These are phyloP conservation scores for Phoma herbarum DNA, from an alignment of 2,329 filamentous ascomycete species.

Conservation along the genomic window DNA sequence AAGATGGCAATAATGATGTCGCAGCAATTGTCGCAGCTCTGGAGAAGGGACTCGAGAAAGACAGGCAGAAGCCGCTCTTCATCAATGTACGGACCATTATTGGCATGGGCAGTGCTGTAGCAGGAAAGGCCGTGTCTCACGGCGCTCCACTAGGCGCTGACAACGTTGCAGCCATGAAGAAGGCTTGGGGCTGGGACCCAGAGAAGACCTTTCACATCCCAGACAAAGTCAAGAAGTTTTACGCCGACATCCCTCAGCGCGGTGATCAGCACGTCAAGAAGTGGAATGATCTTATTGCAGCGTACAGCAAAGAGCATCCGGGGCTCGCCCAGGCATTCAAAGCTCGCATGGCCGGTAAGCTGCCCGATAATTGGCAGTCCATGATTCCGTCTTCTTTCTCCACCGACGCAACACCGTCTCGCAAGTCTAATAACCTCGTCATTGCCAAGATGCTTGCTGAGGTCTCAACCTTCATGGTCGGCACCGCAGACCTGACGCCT, in stretches of 20 bases:
- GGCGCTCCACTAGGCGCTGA: conserved; percentile 64
- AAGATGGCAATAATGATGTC: conserved; percentile 62
- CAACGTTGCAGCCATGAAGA: conserved; percentile 63
- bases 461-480: conserved; percentile 90
- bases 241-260: conserved; percentile 56
- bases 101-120: conserved; percentile 57
- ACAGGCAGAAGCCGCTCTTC: conserved; percentile 61
- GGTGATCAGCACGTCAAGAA: conserved; percentile 59
- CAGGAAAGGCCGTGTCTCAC: conserved; percentile 62
- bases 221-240: conserved; percentile 60
- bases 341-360: conserved; percentile 59
- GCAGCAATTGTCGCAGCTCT: conserved; percentile 58
- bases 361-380: conserved; percentile 59
- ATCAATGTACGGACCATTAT: conserved; percentile 65
- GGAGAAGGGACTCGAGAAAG: conserved; percentile 54
- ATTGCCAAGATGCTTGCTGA: conserved; percentile 72
- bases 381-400: conserved; percentile 62
- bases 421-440: conserved; percentile 61
- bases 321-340: conserved; percentile 60
- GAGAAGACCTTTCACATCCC: conserved; percentile 56
- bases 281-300: conserved; percentile 58
- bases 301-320: conserved; percentile 58
- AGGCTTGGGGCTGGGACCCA: conserved; percentile 57
- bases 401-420: conserved; percentile 57
- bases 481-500: conserved; percentile 66